Evolutionary conservation across 495 filamentous ascomycete species (phyloP).

Genomic region (Daldinia loculata): DNA sequence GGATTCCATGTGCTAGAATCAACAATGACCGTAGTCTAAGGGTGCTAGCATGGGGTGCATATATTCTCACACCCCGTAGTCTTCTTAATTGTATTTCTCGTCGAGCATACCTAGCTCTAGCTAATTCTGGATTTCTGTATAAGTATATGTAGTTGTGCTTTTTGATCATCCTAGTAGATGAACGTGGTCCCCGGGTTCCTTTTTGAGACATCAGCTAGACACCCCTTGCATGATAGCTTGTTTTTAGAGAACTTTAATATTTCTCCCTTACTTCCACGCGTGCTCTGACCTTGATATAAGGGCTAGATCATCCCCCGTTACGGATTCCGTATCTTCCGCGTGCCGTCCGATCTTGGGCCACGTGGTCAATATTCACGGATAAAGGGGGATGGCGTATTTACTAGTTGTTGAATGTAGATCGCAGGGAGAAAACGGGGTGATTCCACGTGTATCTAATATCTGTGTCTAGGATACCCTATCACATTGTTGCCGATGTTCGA

Average conservation of each 20-base stretch:
- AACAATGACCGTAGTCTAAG: neutral
- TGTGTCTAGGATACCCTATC: neutral
- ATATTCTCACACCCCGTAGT: neutral
- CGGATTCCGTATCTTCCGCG: neutral
- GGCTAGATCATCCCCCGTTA: neutral
- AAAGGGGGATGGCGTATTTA: neutral
- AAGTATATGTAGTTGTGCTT: neutral
- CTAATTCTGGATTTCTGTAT: neutral
- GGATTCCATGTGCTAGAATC: neutral
- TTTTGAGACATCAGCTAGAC: neutral
- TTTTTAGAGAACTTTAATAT: neutral
- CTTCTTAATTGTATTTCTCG: neutral
- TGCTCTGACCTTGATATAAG: neutral
- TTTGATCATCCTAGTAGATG: neutral
- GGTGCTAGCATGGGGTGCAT: neutral
- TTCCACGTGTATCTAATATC: neutral
- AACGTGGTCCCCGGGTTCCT: neutral
- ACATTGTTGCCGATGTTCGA: neutral
- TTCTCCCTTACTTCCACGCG: neutral
- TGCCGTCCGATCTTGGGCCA: neutral
- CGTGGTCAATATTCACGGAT: neutral
- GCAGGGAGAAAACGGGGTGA: neutral
- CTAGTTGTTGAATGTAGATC: neutral
- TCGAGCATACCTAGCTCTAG: neutral
- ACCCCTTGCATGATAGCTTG: constrained; percentile 6